Evolutionary conservation across 2,329 filamentous ascomycete genomes (phyloP).

Genomic region (Falciphora oryzae): DNA sequence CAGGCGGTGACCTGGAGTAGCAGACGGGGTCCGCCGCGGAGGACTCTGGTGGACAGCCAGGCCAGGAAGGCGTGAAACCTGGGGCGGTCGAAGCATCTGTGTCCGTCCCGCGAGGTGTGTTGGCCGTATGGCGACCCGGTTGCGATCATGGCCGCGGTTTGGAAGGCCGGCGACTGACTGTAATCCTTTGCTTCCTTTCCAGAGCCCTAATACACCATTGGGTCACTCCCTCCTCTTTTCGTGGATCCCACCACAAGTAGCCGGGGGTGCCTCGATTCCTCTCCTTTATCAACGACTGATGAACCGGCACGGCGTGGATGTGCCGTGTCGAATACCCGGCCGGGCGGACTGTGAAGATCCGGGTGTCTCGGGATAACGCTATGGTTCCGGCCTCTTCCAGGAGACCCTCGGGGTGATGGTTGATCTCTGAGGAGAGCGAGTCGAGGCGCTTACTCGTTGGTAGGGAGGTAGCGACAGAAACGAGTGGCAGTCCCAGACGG

Average conservation of each 20-base stretch:
- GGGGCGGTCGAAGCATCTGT: constrained; percentile 2
- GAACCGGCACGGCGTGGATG: background rate
- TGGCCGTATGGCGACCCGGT: constrained; percentile 1
- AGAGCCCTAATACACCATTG: background rate
- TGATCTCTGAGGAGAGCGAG: background rate
- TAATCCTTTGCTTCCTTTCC: background rate
- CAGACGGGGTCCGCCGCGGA: constrained; percentile 23
- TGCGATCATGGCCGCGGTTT: background rate
- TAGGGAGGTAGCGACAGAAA: background rate
- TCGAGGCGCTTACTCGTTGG: background rate
- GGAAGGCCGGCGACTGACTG: too few relatives aligned
- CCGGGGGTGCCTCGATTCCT: background rate
- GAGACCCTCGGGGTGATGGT: background rate
- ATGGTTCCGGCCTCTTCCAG: background rate
- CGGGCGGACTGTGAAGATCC: background rate
- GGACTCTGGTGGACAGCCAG: constrained; percentile 23
- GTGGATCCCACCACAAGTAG: background rate
- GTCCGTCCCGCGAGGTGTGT: constrained; percentile 6
- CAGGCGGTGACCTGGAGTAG: constrained; percentile 21
- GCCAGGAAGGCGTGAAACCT: constrained; percentile 16
- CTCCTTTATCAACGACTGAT: background rate
- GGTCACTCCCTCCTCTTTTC: background rate
- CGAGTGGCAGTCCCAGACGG: background rate
- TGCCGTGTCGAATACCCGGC: background rate
- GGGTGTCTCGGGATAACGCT: background rate